Evolutionary conservation across 257 asterid genomes (phyloP), one percentile per base, ranked within the genome.

Genomic region (Ilex asprella): DNA sequence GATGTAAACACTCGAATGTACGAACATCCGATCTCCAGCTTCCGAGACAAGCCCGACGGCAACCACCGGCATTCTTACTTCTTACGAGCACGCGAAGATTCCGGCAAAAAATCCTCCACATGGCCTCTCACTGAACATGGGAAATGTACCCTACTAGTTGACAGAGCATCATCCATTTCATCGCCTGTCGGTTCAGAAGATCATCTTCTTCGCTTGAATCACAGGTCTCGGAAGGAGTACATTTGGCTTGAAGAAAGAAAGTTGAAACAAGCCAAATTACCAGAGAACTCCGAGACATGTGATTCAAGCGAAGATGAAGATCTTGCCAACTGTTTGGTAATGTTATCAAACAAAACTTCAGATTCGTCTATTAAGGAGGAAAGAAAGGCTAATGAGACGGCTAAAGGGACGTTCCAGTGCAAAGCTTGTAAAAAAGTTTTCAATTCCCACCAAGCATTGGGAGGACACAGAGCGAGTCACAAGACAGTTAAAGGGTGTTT

Each of bases 81-180:
- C 27, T 70, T 91, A 75, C 73, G 98, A 16, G 85, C 97, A 0
- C 88, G 98, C 61, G 94, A 92, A 77, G 78, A 89, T 75, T 89
- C 97, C 46, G 99, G 97, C 1, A 79, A 92, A 72, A 97, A 89
- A 68, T 89, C 89, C 62, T 54, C 72, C 21, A 86, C 97, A 0
- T 89, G 99, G 99, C 85, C 94, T 0, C 86, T 92, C 31, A 91
- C 89, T 49, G 99, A 86, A 70, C 97, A 92, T n/a, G 96, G 95
- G 2, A 89, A 92, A 70, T 88, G 98, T 60, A 75, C 27, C 27
- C 27, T 68, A 80, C 84, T 79, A 0, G 93, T 78, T 15, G 96
- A 88, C 29, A 87, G 77, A 0, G 97, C 84, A 68, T 91, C 92
- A 14, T 77, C 77, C 30, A 71, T 79, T 21, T 21, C 27, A 0